Base-by-base conservation (phyloP, 139 green algal species). In the Ulvella scutata region DNA sequence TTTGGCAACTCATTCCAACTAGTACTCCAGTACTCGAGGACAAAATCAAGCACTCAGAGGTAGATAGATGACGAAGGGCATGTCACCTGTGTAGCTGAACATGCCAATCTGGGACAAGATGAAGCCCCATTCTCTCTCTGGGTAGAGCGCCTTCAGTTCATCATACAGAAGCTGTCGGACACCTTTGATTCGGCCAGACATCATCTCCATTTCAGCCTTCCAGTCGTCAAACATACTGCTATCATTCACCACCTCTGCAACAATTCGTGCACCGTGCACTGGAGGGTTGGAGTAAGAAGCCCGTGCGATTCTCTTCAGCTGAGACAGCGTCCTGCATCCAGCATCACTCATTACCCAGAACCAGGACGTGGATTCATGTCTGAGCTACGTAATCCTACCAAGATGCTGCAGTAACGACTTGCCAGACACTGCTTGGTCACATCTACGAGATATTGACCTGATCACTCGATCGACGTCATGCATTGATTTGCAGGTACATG, bases 221-320 rank as follows among this genome's bases (percentile, higher is more conserved):
- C 94, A 99, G 79, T 93, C 83, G 37, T 87, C 81, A 76, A 97
- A 97, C 79, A 97, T 82, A 35, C 31, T 73, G 38, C 77, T 72
- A 72, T 91, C 83, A 61, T 84, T 83, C 21, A 97, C 85, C 23
- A 98, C 90, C 79, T 92, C 86, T 0, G 88, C 83, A 17, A 92
- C 95, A 62, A 99, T 98, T 67, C 86, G 81, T 2, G 95, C 95
- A 72, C 94, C 94, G 75, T 96, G 88, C 23, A 90, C 85, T 4
- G 93, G 93, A 21, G 93, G 93, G 86, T 96, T 97, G 78, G 82
- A 91, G 84, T 95, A 98, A 44, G 96, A 86, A 3, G 93, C 83
- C 23, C 93, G 84, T 4, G 94, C 94, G 74, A 98, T 85, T 60
- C 89, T 85, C 90, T 99, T 99, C 67, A 97, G 67, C 86, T 99